These are phyloP conservation scores for Kwoniella dendrophila DNA, from an alignment of 768 basidiomycete genomes.

Conservation along the genomic window DNA sequence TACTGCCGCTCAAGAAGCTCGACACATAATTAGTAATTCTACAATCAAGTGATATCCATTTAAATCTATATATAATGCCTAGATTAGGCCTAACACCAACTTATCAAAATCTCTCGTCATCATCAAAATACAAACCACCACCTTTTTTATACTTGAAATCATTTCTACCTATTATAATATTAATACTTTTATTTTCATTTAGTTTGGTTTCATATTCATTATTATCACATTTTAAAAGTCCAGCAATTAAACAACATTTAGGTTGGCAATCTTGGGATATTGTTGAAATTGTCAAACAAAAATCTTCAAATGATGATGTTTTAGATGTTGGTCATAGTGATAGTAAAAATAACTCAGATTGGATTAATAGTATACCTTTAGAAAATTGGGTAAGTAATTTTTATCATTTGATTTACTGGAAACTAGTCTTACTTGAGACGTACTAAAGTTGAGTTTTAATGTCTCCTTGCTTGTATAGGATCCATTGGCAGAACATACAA, in stretches of 20 bases:
- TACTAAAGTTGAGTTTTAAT: background rate
- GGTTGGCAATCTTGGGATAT: constrained; percentile 90
- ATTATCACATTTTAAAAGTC: constrained; percentile 69
- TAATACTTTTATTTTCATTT: constrained; percentile 69
- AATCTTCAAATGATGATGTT: constrained; percentile 55
- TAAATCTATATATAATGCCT: no score
- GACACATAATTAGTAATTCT: no score
- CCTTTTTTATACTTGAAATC: constrained; percentile 57
- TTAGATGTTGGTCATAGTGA: constrained; percentile 67
- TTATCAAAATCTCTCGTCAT: background rate
- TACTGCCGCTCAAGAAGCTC: no score
- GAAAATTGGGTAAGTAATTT: constrained; percentile 63
- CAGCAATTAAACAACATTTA: constrained; percentile 63
- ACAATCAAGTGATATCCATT: no score
- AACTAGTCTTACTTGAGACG: background rate
- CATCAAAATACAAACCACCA: constrained; percentile 21
- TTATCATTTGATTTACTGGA: background rate
- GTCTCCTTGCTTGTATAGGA: constrained; percentile 58
- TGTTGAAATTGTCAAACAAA: constrained; percentile 57
- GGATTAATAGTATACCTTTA: constrained; percentile 72
- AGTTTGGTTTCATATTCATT: constrained; percentile 77
- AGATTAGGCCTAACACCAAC: constrained; percentile 7
- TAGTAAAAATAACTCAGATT: constrained; percentile 39
- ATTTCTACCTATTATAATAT: constrained; percentile 56
- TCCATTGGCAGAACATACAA: constrained; percentile 73